These are phyloP conservation scores for Centaurea solstitialis DNA, from an alignment of 129 eudicot species.

Conservation along the genomic window DNA sequence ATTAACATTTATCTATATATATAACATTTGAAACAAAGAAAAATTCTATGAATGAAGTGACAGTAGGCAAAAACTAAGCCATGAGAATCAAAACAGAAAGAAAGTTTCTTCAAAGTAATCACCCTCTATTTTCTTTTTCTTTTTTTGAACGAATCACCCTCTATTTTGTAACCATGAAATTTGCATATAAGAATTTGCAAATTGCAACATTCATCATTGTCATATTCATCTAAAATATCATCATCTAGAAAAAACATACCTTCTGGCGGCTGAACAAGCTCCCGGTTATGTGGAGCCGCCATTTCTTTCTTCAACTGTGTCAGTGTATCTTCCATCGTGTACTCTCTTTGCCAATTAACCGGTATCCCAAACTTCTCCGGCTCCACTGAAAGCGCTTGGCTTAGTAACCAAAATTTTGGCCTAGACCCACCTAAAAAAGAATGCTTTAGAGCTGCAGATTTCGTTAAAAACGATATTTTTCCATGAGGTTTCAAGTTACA, in stretches of 20 bases:
- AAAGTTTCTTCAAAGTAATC: constrained; percentile 13
- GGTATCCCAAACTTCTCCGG: constrained; percentile 62
- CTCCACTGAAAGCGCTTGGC: constrained; percentile 40
- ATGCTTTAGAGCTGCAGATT: background rate
- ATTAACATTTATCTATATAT: constrained; percentile 1
- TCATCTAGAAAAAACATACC: constrained; percentile 56
- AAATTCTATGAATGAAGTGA: constrained; percentile 41
- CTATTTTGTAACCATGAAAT: constrained; percentile 29
- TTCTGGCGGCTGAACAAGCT: constrained; percentile 82
- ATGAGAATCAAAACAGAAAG: constrained; percentile 26
- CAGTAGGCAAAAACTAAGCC: constrained; percentile 15
- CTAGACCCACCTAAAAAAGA: background rate
- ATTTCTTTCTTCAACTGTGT: constrained; percentile 63
- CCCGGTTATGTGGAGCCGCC: constrained; percentile 69
- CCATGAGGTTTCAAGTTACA: background rate
- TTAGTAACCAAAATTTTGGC: background rate
- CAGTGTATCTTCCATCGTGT: constrained; percentile 72
- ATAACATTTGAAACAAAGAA: constrained; percentile 38
- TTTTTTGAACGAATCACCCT: background rate
- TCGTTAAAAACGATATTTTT: background rate
- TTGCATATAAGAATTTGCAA: constrained; percentile 8
- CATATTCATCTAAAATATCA: constrained; percentile 8
- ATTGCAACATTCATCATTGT: constrained; percentile 11
- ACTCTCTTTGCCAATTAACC: constrained; percentile 68
- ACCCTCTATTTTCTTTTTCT: no score